Conservation (phyloP, 345 rosid genomes). For the Syzygium aqueum region DNA sequence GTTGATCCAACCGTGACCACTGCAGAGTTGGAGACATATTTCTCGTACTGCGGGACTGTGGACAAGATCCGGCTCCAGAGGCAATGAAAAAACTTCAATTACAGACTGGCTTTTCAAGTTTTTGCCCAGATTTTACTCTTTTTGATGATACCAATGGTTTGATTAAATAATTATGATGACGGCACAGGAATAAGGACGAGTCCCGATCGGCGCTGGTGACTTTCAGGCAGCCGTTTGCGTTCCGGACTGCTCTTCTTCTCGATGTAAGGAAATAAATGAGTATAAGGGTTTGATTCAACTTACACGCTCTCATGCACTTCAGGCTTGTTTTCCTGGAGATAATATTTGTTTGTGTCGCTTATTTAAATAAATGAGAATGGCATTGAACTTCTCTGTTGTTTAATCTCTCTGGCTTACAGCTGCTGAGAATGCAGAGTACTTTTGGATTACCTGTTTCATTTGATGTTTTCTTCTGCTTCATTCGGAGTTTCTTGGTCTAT, state of each 20-base stretch:
- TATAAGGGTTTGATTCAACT: not conserved
- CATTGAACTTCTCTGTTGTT: not conserved
- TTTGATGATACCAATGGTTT: not conserved
- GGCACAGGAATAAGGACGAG: slow-evolving; percentile 6
- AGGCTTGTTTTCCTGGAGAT: not conserved
- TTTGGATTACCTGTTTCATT: not conserved
- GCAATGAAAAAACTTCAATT: not conserved
- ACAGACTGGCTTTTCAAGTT: not conserved
- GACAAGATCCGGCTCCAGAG: slow-evolving; percentile 17
- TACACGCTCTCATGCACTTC: not conserved
- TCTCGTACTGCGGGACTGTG: slow-evolving; percentile 37
- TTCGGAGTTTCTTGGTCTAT: not conserved
- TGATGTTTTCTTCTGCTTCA: not conserved
- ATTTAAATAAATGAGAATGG: not conserved
- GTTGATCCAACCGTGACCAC: slow-evolving; percentile 14
- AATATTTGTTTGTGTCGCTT: not conserved
- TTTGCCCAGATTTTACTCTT: not conserved
- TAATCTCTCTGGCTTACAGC: not conserved
- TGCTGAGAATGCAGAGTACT: not conserved
- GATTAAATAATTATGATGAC: not conserved
- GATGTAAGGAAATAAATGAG: slow-evolving; percentile 7
- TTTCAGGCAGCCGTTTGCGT: slow-evolving; percentile 24
- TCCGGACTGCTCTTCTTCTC: slow-evolving; percentile 28
- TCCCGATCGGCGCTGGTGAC: slow-evolving; percentile 18
- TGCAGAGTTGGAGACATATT: slow-evolving; percentile 15